Percentiles rank a stretch among this genome's conserved stretches.
These are phyloP conservation scores for Sarocladiaceae sp. DNA, from an alignment of 2,329 filamentous ascomycete species.

Conservation along the genomic window DNA sequence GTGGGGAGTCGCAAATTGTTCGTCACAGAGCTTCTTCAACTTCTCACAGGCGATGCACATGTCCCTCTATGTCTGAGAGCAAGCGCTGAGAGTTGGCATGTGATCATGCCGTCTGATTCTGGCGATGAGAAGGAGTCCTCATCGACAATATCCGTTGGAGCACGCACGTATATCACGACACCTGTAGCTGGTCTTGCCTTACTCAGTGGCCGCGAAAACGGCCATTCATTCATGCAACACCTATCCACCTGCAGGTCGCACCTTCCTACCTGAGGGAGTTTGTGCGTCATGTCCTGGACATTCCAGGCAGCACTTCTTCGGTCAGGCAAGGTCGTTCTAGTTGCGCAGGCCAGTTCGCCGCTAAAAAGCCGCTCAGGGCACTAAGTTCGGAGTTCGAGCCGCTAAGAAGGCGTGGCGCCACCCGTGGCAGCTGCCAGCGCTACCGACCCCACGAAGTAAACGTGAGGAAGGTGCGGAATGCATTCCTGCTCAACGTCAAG, in stretches of 20 bases:
- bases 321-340: background rate
- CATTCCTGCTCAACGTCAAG: background rate
- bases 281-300: background rate
- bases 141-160: too few species aligned
- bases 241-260: background rate
- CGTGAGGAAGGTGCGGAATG: background rate
- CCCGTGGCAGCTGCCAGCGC: background rate
- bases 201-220: too few species aligned
- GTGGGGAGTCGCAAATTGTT: conserved; percentile 3
- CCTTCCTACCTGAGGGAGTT: conserved; percentile 5
- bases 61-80: background rate
- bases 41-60: background rate
- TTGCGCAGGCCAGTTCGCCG: background rate
- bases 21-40: background rate
- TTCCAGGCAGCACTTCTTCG: conserved; percentile 6
- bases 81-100: background rate
- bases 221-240: too few species aligned
- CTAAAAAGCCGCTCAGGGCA: background rate
- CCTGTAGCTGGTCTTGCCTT: background rate
- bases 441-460: background rate
- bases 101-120: background rate
- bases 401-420: background rate
- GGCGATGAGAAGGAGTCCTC: too few species aligned
- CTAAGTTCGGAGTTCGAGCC: background rate
- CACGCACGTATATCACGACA: too few species aligned